These are phyloP conservation scores for Pseudonitzschia multistriata DNA, from an alignment of 108 stramenopile species.

Conservation along the genomic window DNA sequence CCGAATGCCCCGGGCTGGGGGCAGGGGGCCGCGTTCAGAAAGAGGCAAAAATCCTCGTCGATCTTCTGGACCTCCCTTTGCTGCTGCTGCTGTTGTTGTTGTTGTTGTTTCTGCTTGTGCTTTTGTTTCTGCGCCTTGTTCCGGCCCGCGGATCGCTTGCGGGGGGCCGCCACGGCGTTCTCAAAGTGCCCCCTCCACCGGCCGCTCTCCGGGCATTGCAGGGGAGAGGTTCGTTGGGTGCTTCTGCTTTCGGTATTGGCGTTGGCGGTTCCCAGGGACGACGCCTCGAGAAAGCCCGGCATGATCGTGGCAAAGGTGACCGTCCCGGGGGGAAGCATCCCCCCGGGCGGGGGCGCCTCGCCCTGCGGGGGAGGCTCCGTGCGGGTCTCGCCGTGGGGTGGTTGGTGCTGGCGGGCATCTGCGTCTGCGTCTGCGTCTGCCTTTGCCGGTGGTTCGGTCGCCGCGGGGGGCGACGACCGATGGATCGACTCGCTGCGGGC, in stretches of 20 bases:
- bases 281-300: conserved; percentile 21
- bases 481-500: background rate
- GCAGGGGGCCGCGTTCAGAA: conserved; percentile 70
- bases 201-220: conserved; percentile 57
- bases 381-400: no score
- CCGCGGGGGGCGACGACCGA: background rate
- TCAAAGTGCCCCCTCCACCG: conserved; percentile 80
- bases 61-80: conserved; percentile 36
- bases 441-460: background rate
- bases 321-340: background rate
- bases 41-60: conserved; percentile 64
- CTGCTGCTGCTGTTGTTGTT: conserved; percentile 1
- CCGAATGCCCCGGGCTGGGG: background rate
- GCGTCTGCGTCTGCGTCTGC: no score
- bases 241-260: background rate
- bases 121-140: background rate
- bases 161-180: conserved; percentile 31
- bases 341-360: no score
- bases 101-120: background rate
- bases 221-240: background rate
- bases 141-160: background rate
- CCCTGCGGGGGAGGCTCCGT: no score
- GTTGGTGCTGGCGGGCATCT: no score
- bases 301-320: conserved; percentile 4
- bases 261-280: background rate